Conservation (phyloP, 2,329 filamentous ascomycete genomes). For the Fusarium sp. region DNA sequence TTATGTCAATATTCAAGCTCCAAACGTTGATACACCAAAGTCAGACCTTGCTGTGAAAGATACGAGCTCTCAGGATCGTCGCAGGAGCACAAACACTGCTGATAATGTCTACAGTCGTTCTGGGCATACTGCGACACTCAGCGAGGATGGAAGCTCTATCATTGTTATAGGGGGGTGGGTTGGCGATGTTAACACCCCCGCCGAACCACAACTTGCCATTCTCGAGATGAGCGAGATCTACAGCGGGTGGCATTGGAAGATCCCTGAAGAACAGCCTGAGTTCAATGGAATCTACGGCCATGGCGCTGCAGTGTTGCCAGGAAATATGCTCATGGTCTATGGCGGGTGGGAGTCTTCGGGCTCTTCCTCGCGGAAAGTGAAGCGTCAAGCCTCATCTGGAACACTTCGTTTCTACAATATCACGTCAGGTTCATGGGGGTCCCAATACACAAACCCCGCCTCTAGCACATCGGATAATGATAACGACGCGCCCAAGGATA, state of each 20-base stretch:
- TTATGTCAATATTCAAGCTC: constrained; percentile 73
- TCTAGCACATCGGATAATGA: constrained; percentile 15
- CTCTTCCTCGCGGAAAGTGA: constrained; percentile 45
- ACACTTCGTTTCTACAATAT: constrained; percentile 63
- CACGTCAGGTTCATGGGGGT: constrained; percentile 63
- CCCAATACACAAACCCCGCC: constrained; percentile 59
- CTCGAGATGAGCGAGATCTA: constrained; percentile 80
- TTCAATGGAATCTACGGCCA: constrained; percentile 67
- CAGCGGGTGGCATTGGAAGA: constrained; percentile 76
- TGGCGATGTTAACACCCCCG: constrained; percentile 78
- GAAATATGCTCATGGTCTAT: constrained; percentile 74
- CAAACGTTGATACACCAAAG: constrained; percentile 47
- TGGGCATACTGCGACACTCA: constrained; percentile 86
- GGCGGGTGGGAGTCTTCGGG: constrained; percentile 68
- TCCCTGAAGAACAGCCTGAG: constrained; percentile 63
- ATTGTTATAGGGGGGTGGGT: constrained; percentile 93
- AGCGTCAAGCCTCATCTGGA: constrained; percentile 45
- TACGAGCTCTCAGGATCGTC: constrained; percentile 3
- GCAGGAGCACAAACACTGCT: constrained; percentile 40
- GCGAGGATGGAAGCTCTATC: constrained; percentile 79
- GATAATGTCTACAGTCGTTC: constrained; percentile 78
- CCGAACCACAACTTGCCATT: constrained; percentile 82
- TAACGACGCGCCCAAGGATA: constrained; percentile 38
- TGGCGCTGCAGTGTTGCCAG: constrained; percentile 69
- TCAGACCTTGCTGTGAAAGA: constrained; percentile 65